These are phyloP conservation scores for Mycocentrospora acerina DNA, from an alignment of 2,329 filamentous ascomycete species.

Conservation along the genomic window DNA sequence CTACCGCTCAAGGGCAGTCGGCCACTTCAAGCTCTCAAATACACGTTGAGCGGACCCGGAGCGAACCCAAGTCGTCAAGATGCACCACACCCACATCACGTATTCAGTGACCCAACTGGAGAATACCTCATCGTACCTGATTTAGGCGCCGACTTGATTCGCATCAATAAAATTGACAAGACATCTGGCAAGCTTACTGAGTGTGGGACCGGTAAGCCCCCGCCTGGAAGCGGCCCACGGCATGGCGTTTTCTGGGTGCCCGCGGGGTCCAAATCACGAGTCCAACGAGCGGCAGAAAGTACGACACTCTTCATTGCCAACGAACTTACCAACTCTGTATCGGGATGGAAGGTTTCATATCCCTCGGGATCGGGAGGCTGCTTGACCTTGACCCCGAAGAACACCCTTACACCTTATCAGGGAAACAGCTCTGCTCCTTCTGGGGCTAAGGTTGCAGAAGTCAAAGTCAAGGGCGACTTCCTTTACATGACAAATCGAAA, in stretches of 20 bases:
- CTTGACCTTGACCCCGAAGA: conserved; percentile 29
- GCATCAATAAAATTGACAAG: conserved; percentile 55
- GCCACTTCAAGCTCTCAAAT: conserved; percentile 32
- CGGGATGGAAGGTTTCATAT: conserved; percentile 33
- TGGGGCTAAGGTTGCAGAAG: conserved; percentile 36
- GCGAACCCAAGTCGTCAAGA: conserved; percentile 55
- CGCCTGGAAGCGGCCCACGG: conserved; percentile 54
- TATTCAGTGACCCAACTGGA: conserved; percentile 53
- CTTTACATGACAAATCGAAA: conserved; percentile 40
- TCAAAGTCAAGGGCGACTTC: conserved; percentile 36
- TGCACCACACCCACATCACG: conserved; percentile 57
- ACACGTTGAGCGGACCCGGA: conserved; percentile 40
- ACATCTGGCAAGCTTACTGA: conserved; percentile 49
- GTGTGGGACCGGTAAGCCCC: conserved; percentile 46
- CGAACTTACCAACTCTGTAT: conserved; percentile 36
- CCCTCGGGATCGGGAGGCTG: conserved; percentile 28
- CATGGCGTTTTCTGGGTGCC: conserved; percentile 56
- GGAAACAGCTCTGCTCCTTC: conserved; percentile 27
- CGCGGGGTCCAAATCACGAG: conserved; percentile 11
- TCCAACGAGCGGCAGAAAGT: conserved; percentile 17
- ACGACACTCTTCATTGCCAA: conserved; percentile 36
- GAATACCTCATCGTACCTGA: conserved; percentile 55
- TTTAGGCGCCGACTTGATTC: conserved; percentile 57
- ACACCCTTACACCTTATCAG: conserved; percentile 37
- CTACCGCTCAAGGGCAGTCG: conserved; percentile 32